Percentiles rank a stretch among this genome's conserved stretches.
Evolutionary conservation across 2,329 filamentous ascomycete species (phyloP).

Genomic region (Fusarium guadeloupense): DNA sequence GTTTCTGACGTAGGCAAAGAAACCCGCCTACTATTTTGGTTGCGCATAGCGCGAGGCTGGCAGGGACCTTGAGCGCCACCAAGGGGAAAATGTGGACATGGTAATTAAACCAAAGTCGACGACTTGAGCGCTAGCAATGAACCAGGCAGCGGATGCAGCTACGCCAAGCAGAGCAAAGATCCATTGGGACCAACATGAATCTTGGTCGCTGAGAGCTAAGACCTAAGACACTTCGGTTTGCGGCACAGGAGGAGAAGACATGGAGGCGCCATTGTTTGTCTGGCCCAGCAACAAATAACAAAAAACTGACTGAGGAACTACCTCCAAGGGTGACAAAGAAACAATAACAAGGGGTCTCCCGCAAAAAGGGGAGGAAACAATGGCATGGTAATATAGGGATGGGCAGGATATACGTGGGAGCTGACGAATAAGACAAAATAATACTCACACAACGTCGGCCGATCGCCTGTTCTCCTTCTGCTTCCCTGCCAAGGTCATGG

Average conservation of each 20-base stretch:
- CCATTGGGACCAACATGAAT: slow-evolving; percentile 10
- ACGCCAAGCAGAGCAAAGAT: not conserved
- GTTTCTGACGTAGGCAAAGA: slow-evolving; percentile 38
- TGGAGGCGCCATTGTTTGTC: slow-evolving; percentile 9
- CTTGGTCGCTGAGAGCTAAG: not conserved
- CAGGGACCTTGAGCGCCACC: slow-evolving; percentile 37
- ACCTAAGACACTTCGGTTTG: slow-evolving; percentile 1
- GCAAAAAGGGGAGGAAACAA: slow-evolving; percentile 3
- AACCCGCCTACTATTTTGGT: slow-evolving; percentile 32
- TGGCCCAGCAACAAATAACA: slow-evolving; percentile 1
- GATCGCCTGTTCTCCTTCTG: slow-evolving; percentile 24
- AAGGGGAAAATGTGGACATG: slow-evolving; percentile 43
- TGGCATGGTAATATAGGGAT: slow-evolving; percentile 6
- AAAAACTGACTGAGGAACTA: not conserved
- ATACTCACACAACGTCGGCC: slow-evolving; percentile 37
- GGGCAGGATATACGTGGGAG: slow-evolving; percentile 1
- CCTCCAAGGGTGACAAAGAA: slow-evolving; percentile 1
- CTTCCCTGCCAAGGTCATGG: slow-evolving; percentile 27
- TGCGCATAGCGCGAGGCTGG: slow-evolving; percentile 36
- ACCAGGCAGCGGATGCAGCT: slow-evolving; percentile 10
- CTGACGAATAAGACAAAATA: slow-evolving; percentile 6
- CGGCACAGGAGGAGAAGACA: slow-evolving; percentile 2
- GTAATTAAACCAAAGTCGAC: slow-evolving; percentile 39
- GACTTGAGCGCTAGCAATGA: slow-evolving; percentile 14
- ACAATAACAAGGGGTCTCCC: slow-evolving; percentile 1